Evolutionary conservation across 768 basidiomycete species (phyloP).

Genomic region (Russula sp.): DNA sequence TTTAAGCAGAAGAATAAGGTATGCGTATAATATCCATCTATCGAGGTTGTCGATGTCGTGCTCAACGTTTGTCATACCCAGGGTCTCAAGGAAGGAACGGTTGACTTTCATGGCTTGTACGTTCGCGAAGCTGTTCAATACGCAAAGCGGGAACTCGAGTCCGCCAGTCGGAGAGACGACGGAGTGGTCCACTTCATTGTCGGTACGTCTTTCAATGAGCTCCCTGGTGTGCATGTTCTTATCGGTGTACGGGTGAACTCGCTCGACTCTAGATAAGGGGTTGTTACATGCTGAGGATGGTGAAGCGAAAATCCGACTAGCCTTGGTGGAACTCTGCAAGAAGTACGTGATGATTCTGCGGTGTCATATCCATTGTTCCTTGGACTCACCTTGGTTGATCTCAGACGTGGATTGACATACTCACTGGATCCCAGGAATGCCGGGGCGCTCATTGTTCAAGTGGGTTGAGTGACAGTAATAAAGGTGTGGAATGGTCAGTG

Average conservation of each 20-base stretch:
- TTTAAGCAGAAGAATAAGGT: slow-evolving; percentile 15
- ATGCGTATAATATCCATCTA: not conserved
- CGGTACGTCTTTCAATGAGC: not conserved
- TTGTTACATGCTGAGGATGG: not conserved
- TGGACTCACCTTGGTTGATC: not conserved
- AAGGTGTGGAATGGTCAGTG: not conserved
- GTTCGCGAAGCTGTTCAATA: not conserved
- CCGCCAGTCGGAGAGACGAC: not conserved
- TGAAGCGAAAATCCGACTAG: slow-evolving; percentile 9
- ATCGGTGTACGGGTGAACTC: not conserved
- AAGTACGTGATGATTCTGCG: not conserved
- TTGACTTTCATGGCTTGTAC: slow-evolving; percentile 13
- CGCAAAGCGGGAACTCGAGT: not conserved
- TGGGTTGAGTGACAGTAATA: not conserved
- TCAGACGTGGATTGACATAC: not conserved
- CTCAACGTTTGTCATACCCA: not conserved
- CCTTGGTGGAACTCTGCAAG: not conserved
- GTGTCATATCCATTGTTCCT: not conserved
- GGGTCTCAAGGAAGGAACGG: not conserved
- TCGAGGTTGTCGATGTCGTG: not conserved
- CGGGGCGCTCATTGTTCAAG: slow-evolving; percentile 12
- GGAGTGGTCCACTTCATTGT: slow-evolving; percentile 14
- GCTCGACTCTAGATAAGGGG: not conserved
- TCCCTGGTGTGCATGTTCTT: not conserved
- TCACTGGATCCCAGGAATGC: slow-evolving; percentile 3